Evolutionary conservation across 495 filamentous ascomycete species (phyloP).

Genomic region (Hypoxylon lenormandii): DNA sequence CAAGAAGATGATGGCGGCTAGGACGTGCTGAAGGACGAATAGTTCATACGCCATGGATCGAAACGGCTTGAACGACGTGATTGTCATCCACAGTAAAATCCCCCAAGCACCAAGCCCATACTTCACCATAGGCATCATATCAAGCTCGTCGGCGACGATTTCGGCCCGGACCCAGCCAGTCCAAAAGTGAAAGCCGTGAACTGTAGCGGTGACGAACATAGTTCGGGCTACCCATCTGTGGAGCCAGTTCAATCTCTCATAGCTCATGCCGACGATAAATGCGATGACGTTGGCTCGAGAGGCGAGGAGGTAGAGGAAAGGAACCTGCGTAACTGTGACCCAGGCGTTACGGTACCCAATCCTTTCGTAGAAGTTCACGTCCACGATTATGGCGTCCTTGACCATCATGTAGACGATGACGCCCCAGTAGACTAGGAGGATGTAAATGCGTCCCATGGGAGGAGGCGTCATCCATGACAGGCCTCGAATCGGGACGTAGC

Average conservation of each 20-base stretch:
- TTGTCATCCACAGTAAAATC: conserved; percentile 75
- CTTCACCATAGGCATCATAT: conserved; percentile 70
- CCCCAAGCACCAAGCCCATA: conserved; percentile 80
- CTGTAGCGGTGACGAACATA: conserved; percentile 76
- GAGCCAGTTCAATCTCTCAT: conserved; percentile 85
- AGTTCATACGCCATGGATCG: conserved; percentile 79
- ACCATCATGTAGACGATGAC: conserved; percentile 70
- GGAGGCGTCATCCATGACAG: conserved; percentile 65
- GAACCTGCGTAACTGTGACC: conserved; percentile 83
- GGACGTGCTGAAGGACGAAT: conserved; percentile 83
- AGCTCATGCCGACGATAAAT: conserved; percentile 72
- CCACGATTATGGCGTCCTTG: conserved; percentile 58
- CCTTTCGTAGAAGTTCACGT: conserved; percentile 70
- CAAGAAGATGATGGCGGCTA: conserved; percentile 75
- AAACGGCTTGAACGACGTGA: conserved; percentile 76
- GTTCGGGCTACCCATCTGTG: conserved; percentile 83
- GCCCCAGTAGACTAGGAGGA: conserved; percentile 67
- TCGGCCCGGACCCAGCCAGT: conserved; percentile 73
- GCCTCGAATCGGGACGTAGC: conserved; percentile 64
- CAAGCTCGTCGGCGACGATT: conserved; percentile 71
- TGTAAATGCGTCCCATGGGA: conserved; percentile 66
- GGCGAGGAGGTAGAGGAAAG: conserved; percentile 80
- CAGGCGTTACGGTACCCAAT: conserved; percentile 82
- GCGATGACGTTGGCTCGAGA: conserved; percentile 83
- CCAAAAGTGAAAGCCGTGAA: conserved; percentile 81